Base-by-base conservation (phyloP, 257 asterid species). In the Scutellaria galericulata region DNA sequence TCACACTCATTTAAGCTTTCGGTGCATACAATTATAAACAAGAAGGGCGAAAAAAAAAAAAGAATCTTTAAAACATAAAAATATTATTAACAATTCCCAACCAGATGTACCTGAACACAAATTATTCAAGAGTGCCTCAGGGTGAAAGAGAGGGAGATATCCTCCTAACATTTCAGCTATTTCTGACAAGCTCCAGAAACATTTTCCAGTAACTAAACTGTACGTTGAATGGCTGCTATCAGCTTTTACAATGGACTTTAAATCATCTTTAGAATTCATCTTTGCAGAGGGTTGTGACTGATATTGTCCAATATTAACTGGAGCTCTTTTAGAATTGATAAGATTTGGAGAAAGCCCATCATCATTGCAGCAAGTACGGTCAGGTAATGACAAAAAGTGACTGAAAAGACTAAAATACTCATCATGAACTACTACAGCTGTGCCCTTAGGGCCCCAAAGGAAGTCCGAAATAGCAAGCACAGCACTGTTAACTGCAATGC, bases 391-490 rank as follows among this genome's bases (percentile, higher is more conserved):
- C 64, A 82, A 75, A 58, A 85, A 86, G 66, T 83, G 89, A 75
- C 92, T 88, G 82, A 86, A 91, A 73, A 91, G 71, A 83, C 89
- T 83, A 70, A 94, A 88, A 79, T 88, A 90, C 46, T 81, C 65
- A 7, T 77, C 78, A 70, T 91, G 96, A 81, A 90, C 86, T 64
- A 85, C 84, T 79, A 87, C 71, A 68, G 83, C 68, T 37, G 85
- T 82, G 64, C 93, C 93, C 74, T 86, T 91, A 64, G 99, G 96
- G 61, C 97, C 98, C 99, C 99, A 94, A 70, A 81, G 87, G 77
- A 94, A 91, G 74, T 90, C 89, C 9, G 76, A 83, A 72, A 84
- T 82, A 61, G 81, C 78, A 72, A 92, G 89, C 76, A 79, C 45
- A 68, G 80, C 83, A 68, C 75, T 81, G 73, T 73, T 78, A 62